Evolutionary conservation across 2,329 filamentous ascomycete genomes (phyloP).

Genomic region (Talaromyces sp.): DNA sequence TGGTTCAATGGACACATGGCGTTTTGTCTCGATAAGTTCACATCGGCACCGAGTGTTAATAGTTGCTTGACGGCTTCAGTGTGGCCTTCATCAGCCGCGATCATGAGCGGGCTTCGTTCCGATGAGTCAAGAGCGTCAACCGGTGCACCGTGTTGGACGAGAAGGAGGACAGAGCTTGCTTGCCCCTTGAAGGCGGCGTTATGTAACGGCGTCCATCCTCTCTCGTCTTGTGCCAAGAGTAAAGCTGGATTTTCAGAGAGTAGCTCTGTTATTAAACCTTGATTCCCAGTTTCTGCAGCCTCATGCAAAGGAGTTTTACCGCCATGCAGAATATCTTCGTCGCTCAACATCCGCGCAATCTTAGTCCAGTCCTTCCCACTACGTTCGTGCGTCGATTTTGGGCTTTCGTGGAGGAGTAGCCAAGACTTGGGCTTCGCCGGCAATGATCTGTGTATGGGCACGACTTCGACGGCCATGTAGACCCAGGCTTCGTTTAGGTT

Average conservation of each 20-base stretch:
- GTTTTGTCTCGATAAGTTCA: background rate
- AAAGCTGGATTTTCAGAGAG: background rate
- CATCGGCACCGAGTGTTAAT: background rate
- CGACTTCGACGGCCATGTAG: background rate
- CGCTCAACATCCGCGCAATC: background rate
- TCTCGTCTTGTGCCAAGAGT: background rate
- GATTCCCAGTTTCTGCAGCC: background rate
- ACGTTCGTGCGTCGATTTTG: background rate
- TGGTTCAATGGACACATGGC: background rate
- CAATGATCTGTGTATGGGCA: background rate
- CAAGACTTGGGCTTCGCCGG: background rate
- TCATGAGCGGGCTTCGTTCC: slow-evolving; percentile 4
- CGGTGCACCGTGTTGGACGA: background rate
- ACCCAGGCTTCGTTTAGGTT: slow-evolving; percentile 3
- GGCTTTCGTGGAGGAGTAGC: slow-evolving; percentile 1
- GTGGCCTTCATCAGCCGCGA: background rate
- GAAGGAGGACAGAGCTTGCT: background rate
- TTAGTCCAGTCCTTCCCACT: background rate
- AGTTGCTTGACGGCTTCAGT: background rate
- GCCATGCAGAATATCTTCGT: background rate
- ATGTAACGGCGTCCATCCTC: slow-evolving; percentile 5
- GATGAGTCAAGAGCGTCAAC: background rate
- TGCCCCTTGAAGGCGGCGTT: background rate
- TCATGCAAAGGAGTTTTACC: background rate
- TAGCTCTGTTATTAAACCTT: background rate